Evolutionary conservation across 495 filamentous ascomycete genomes (phyloP).

Genomic region (Neurospora pannonica): DNA sequence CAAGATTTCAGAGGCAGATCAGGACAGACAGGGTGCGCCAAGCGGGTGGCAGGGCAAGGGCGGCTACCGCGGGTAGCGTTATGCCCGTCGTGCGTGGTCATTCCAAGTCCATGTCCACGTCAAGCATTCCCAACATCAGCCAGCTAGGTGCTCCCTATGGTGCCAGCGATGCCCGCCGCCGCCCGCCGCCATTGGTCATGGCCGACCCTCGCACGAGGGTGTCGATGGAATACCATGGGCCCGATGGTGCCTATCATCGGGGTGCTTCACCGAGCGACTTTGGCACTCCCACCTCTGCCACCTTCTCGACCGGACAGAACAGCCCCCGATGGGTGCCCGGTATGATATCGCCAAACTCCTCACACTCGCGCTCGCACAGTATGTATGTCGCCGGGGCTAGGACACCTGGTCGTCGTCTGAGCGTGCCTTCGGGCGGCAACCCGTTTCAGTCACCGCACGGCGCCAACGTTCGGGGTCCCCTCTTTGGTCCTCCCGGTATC

Average conservation of each 20-base stretch:
- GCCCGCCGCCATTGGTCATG: constrained; percentile 79
- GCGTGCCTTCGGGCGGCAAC: constrained; percentile 66
- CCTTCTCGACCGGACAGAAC: constrained; percentile 59
- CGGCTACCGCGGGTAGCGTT: constrained; percentile 58
- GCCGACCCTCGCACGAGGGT: constrained; percentile 50
- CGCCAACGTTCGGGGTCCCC: constrained; percentile 44
- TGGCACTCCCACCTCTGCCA: constrained; percentile 66
- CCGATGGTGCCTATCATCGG: constrained; percentile 45
- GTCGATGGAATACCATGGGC: constrained; percentile 51
- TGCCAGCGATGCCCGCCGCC: constrained; percentile 51
- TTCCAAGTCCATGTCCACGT: constrained; percentile 72
- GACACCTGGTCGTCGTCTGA: constrained; percentile 65
- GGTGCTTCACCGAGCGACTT: constrained; percentile 58
- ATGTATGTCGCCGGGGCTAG: constrained; percentile 55
- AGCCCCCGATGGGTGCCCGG: constrained; percentile 61
- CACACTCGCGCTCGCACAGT: constrained; percentile 52
- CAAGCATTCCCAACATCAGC: constrained; percentile 54
- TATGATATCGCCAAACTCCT: constrained; percentile 58
- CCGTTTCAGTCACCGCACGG: constrained; percentile 64
- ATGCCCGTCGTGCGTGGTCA: constrained; percentile 65
- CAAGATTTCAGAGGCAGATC: constrained; percentile 88
- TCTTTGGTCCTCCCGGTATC: constrained; percentile 45
- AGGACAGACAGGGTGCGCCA: constrained; percentile 67
- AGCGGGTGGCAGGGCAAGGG: constrained; percentile 58
- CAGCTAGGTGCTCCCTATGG: constrained; percentile 67